Evolutionary conservation across 2,329 filamentous ascomycete species (phyloP).

Genomic region (Beauveria pseudobassiana): DNA sequence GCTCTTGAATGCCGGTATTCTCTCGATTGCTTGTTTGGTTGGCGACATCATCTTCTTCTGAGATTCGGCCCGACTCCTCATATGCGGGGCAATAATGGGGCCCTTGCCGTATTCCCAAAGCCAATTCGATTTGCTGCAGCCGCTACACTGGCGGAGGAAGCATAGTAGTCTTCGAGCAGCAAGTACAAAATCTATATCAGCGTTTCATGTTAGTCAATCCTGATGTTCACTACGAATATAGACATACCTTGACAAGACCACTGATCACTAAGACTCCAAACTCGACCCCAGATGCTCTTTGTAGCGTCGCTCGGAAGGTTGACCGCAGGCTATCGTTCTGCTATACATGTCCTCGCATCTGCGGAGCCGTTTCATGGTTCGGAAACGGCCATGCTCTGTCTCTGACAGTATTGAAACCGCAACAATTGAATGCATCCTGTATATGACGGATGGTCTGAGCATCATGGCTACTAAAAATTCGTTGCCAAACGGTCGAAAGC

Average conservation of each 20-base stretch:
- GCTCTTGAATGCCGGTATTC: background rate
- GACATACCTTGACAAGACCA: constrained; percentile 39
- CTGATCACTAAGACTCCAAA: constrained; percentile 38
- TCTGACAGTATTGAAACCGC: constrained; percentile 42
- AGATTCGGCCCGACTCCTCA: background rate
- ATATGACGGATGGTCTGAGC: constrained; percentile 42
- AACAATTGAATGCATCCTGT: constrained; percentile 56
- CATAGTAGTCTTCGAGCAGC: background rate
- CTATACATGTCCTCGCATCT: constrained; percentile 28
- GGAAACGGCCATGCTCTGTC: too few species aligned
- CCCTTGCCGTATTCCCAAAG: background rate
- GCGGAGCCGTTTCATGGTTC: too few species aligned
- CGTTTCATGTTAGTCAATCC: background rate
- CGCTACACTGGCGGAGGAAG: background rate
- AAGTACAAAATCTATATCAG: background rate
- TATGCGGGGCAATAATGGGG: background rate
- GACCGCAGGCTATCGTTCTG: constrained; percentile 37
- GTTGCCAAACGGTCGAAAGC: constrained; percentile 17
- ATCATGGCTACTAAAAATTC: constrained; percentile 32
- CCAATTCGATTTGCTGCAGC: background rate
- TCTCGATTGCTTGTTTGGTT: background rate
- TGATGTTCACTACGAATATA: background rate
- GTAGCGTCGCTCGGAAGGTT: constrained; percentile 34
- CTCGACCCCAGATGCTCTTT: constrained; percentile 36
- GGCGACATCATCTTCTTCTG: background rate